These are phyloP conservation scores for Westerdykella ornata DNA, from an alignment of 2,329 filamentous ascomycete species.

Conservation along the genomic window DNA sequence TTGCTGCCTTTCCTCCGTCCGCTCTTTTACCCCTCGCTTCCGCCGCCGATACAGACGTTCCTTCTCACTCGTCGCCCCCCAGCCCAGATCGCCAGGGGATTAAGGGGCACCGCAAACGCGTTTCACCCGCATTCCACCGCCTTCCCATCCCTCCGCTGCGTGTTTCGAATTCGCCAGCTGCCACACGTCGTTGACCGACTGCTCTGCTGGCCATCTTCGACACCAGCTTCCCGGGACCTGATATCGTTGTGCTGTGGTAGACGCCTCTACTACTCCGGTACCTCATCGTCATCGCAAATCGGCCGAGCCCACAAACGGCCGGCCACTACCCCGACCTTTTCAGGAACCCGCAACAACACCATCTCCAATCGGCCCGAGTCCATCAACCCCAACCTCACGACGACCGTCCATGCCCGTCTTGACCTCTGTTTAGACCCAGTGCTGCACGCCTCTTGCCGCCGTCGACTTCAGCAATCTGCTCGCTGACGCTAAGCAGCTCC, in stretches of 20 bases:
- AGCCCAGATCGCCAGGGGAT: constrained; percentile 15
- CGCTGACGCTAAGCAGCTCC: constrained; percentile 20
- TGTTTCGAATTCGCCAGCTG: constrained; percentile 31
- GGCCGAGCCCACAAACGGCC: constrained; percentile 1
- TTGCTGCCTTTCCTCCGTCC: constrained; percentile 9
- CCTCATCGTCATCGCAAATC: constrained; percentile 1
- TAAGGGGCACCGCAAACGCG: constrained; percentile 26
- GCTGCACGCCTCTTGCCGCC: constrained; percentile 9
- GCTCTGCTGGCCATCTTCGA: constrained; percentile 17
- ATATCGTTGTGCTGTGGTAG: constrained; percentile 1
- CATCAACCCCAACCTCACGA: constrained; percentile 6
- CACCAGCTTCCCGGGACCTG: constrained; percentile 9
- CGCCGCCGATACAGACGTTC: constrained; percentile 17
- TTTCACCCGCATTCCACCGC: constrained; percentile 33
- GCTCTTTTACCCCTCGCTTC: constrained; percentile 1
- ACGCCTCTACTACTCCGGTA: constrained; percentile 4
- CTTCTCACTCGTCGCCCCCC: constrained; percentile 13
- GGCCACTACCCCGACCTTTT: constrained; percentile 6
- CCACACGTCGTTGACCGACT: constrained; percentile 33
- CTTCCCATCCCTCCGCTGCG: constrained; percentile 29
- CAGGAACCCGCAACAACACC: constrained; percentile 4
- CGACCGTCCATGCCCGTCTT: constrained; percentile 20
- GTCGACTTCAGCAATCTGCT: constrained; percentile 3
- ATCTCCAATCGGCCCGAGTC: constrained; percentile 6
- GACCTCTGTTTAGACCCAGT: constrained; percentile 19